A percentile compares a stretch with the other conserved stretches of the same genome.
Evolutionary conservation across 2,329 filamentous ascomycete species (phyloP).

Genomic region (Monilinia fructigena): DNA sequence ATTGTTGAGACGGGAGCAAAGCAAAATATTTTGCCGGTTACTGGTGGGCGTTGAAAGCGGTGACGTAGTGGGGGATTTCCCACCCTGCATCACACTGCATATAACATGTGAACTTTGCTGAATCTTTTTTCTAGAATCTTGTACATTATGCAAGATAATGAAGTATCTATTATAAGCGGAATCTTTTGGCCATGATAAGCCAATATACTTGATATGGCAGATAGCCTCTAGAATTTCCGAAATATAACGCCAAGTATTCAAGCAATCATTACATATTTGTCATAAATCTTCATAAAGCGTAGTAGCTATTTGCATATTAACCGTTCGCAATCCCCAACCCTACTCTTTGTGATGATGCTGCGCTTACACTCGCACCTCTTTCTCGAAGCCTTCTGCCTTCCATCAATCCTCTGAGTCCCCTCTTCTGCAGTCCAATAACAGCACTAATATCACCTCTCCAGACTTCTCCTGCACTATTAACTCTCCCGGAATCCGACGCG

Average conservation of each 20-base stretch:
- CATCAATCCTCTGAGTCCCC: conserved; percentile 89
- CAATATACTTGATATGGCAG: conserved; percentile 7
- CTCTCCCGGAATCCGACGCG: conserved; percentile 43
- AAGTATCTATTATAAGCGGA: background rate
- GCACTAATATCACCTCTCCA: conserved; percentile 83
- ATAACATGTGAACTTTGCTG: conserved; percentile 12
- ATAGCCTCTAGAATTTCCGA: background rate
- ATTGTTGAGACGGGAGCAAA: background rate
- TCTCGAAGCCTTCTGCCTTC: conserved; percentile 86
- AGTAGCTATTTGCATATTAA: conserved; percentile 15
- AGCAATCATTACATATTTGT: conserved; percentile 23
- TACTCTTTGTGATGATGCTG: conserved; percentile 43
- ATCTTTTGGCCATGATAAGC: background rate
- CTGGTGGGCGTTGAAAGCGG: conserved; percentile 11
- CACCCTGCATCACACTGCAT: background rate
- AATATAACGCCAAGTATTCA: conserved; percentile 15
- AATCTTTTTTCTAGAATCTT: background rate
- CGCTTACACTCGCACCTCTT: conserved; percentile 50
- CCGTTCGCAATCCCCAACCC: conserved; percentile 52
- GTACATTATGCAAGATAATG: background rate
- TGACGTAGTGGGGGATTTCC: conserved; percentile 22
- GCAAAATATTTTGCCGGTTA: conserved; percentile 10
- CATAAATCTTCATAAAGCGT: conserved; percentile 24
- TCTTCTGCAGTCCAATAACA: conserved; percentile 93
- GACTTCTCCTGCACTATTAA: conserved; percentile 55